Base-by-base conservation (phyloP, 176 grass and related monocot species). In the Secale cereale region DNA sequence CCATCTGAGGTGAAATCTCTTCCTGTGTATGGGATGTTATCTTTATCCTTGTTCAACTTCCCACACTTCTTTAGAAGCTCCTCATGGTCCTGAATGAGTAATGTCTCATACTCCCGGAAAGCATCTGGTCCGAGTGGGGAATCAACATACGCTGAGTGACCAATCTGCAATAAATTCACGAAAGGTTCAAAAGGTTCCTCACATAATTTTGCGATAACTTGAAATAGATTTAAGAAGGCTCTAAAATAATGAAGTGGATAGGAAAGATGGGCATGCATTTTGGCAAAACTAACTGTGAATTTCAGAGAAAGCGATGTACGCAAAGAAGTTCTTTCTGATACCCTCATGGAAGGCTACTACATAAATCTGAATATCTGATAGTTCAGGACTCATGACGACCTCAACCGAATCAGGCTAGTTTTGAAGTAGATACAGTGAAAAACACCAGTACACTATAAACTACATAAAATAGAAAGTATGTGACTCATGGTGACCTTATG, bases 41-140 rank as follows among this genome's bases (percentile, higher is more conserved):
- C 83, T 76, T 63, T 85, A 40, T 79, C 20, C 83, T 63, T 75
- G 15, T 86, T 81, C 70, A 85, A 84, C 26, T 92, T 82, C 50
- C 72, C 90, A 90, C 54, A 74, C 83, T 89, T 93, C 59, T 89
- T 91, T 68, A 92, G 40, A 82, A 98, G 89, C 63, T 96, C 93
- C 74, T 98, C 91, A 80, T 92, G 88, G 74, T 98, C 97, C 94
- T 98, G 97, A 78, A 88, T 43, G 45, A 96, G 91, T 76, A 99
- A 92, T 37, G 86, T 81, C 73, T 99, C 87, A n/a, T 99, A 96
- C 86, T 99, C 93, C 45, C 82, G 91, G 64, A 96, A 99, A 52
- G 97, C 97, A 81, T 99, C 97, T 87, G 97, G 91, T 48, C 97
- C 97, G 28, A 99, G 91, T 7, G 97, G 97, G 64, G 91, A 99